phyloP scores from a whole-genome alignment of 202 grass and related monocot species.

The Hordeum pubiflorum region DNA sequence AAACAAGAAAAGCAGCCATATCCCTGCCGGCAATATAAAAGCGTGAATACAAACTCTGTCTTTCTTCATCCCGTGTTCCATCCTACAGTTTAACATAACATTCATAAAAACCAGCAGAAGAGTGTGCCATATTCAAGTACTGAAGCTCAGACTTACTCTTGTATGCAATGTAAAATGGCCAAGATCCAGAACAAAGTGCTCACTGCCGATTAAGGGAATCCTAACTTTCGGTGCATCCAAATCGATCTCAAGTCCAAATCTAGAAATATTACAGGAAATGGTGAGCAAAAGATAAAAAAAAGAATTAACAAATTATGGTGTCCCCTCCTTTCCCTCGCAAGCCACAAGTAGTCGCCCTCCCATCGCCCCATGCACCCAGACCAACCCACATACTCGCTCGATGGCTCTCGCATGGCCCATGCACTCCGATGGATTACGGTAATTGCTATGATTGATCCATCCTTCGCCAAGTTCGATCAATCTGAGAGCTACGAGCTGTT shows the following conservation, averaged over 20 bases:
- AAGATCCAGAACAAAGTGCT: conserved; percentile 83
- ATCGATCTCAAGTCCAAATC: conserved; percentile 97
- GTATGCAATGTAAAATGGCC: conserved; percentile 96
- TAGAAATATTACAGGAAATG: conserved; percentile 28
- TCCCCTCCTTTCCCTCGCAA: not conserved
- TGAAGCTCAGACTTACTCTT: conserved; percentile 49
- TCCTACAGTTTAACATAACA: conserved; percentile 44
- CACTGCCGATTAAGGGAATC: conserved; percentile 58
- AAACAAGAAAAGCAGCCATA: conserved; percentile 88
- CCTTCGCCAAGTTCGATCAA: not conserved
- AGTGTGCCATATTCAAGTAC: conserved; percentile 22
- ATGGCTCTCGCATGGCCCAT: not conserved
- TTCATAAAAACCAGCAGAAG: conserved; percentile 26
- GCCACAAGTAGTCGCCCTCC: not conserved
- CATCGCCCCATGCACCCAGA: not conserved
- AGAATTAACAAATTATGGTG: not conserved
- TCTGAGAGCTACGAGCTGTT: too few species aligned
- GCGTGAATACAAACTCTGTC: conserved; percentile 75
- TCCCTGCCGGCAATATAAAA: conserved; percentile 92
- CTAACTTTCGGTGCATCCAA: conserved; percentile 95
- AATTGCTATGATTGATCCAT: not conserved
- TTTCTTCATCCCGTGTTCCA: conserved; percentile 54
- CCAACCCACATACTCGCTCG: not conserved
- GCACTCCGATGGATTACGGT: not conserved
- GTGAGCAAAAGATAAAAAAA: conserved; percentile 15